Percentiles rank a stretch among this genome's conserved stretches.
phyloP scores from a whole-genome alignment of 73 alveolate genomes.

The Diophrys sp. region DNA sequence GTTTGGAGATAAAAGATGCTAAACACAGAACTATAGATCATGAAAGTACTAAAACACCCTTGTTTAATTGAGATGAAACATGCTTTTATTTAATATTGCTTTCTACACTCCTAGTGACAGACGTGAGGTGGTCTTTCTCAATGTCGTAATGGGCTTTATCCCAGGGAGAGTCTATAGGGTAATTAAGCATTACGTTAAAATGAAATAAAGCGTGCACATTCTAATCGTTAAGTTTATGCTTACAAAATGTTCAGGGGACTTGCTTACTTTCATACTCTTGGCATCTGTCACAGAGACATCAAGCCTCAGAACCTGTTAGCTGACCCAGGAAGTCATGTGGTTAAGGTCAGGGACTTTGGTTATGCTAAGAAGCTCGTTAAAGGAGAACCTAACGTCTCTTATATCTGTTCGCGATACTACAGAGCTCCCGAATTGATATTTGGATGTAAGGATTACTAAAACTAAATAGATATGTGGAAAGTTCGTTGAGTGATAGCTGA shows the following conservation, averaged over 20 bases:
- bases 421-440: constrained; percentile 86
- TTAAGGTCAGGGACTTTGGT: constrained; percentile 84
- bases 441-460: constrained; percentile 68
- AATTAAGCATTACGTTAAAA: constrained; percentile 82
- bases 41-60: constrained; percentile 93
- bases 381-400: constrained; percentile 79
- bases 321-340: constrained; percentile 66
- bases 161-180: constrained; percentile 87
- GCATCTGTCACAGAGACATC: constrained; percentile 83
- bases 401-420: constrained; percentile 82
- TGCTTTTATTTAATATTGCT: too few relatives aligned
- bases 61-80: constrained; percentile 82
- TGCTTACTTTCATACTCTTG: constrained; percentile 85
- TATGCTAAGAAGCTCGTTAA: constrained; percentile 78
- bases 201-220: constrained; percentile 84
- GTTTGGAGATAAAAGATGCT: constrained; percentile 83
- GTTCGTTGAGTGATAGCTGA: constrained; percentile 94
- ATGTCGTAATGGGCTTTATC: constrained; percentile 91
- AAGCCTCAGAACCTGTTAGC: constrained; percentile 81
- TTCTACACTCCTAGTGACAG: constrained; percentile 92
- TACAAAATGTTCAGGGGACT: constrained; percentile 90
- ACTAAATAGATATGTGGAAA: constrained; percentile 91
- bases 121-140: constrained; percentile 80
- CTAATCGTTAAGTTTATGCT: constrained; percentile 92
- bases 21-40: constrained; percentile 86